Conservation (phyloP, 1,139 yeast genomes). For the Kodamaea sp. region DNA sequence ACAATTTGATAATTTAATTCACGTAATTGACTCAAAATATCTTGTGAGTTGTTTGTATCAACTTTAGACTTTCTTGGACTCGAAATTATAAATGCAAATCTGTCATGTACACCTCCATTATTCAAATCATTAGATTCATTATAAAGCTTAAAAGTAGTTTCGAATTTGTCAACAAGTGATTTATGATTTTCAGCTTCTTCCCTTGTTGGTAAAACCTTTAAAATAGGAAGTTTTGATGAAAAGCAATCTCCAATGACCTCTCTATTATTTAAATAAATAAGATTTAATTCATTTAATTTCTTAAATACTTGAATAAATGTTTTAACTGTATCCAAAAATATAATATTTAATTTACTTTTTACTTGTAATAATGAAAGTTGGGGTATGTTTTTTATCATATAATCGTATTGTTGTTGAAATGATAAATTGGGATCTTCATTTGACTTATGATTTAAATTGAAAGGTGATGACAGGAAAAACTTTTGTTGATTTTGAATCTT, state of each 20-base stretch:
- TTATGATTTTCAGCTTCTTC: slow-evolving; percentile 32
- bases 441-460: slow-evolving; percentile 17
- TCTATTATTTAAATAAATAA: slow-evolving; percentile 24
- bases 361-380: slow-evolving; percentile 30
- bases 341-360: slow-evolving; percentile 31
- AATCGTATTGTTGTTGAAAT: slow-evolving; percentile 26
- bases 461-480: slow-evolving; percentile 29
- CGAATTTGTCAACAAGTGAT: slow-evolving; percentile 31
- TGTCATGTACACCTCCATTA: slow-evolving; percentile 13
- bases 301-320: slow-evolving; percentile 31
- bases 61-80: slow-evolving; percentile 33
- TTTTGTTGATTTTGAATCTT: slow-evolving; percentile 17
- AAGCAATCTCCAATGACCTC: slow-evolving; percentile 29
- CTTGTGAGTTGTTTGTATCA: background rate
- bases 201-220: slow-evolving; percentile 26
- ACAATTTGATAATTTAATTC: slow-evolving; percentile 40
- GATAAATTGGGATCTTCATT: slow-evolving; percentile 15
- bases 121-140: too few species aligned
- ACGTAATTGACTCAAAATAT: slow-evolving; percentile 24
- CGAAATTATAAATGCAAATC: slow-evolving; percentile 32
- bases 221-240: slow-evolving; percentile 14
- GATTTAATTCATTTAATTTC: slow-evolving; percentile 26
- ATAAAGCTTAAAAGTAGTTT: slow-evolving; percentile 21
- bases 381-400: slow-evolving; percentile 27
- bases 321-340: slow-evolving; percentile 35